A percentile compares a stretch with the other conserved stretches of the same genome.
These are phyloP conservation scores for Coniella lustricola DNA, from an alignment of 2,329 filamentous ascomycete species.

Conservation along the genomic window DNA sequence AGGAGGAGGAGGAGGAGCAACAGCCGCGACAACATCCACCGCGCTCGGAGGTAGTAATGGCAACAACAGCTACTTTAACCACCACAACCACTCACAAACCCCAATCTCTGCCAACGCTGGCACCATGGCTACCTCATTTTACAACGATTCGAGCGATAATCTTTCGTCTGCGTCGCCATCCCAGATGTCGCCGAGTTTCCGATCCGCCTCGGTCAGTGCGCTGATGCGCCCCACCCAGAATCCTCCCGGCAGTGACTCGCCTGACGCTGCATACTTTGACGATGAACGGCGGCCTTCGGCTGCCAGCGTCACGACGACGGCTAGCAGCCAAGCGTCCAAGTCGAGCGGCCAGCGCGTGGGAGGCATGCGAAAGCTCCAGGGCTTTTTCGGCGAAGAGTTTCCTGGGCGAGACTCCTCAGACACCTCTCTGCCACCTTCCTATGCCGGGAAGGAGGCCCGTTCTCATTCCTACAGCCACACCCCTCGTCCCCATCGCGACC, in stretches of 20 bases:
- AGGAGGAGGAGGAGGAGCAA: neutral
- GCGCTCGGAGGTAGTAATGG: constrained; percentile 21
- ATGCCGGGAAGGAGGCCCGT: constrained; percentile 52
- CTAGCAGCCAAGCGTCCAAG: constrained; percentile 79
- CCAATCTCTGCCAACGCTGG: constrained; percentile 27
- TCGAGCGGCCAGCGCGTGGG: constrained; percentile 58
- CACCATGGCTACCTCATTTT: constrained; percentile 53
- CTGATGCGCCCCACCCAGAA: constrained; percentile 30
- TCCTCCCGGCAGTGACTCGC: constrained; percentile 49
- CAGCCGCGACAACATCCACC: too few species aligned
- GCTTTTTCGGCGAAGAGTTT: constrained; percentile 89
- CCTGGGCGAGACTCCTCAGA: constrained; percentile 69
- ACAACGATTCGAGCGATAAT: constrained; percentile 69
- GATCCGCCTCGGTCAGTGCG: constrained; percentile 36
- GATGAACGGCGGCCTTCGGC: constrained; percentile 81
- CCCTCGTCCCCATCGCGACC: constrained; percentile 54
- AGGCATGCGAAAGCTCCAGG: constrained; percentile 76
- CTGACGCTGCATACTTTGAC: constrained; percentile 52
- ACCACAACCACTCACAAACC: constrained; percentile 21
- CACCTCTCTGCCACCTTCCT: constrained; percentile 49
- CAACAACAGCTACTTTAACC: constrained; percentile 21
- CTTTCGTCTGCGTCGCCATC: constrained; percentile 42
- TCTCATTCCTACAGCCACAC: constrained; percentile 56
- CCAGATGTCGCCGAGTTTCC: constrained; percentile 65
- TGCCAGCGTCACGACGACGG: constrained; percentile 73